Evolutionary conservation across 768 basidiomycete species (phyloP), one percentile per base, ranked within the genome.

Genomic region (Lactarius sp.): DNA sequence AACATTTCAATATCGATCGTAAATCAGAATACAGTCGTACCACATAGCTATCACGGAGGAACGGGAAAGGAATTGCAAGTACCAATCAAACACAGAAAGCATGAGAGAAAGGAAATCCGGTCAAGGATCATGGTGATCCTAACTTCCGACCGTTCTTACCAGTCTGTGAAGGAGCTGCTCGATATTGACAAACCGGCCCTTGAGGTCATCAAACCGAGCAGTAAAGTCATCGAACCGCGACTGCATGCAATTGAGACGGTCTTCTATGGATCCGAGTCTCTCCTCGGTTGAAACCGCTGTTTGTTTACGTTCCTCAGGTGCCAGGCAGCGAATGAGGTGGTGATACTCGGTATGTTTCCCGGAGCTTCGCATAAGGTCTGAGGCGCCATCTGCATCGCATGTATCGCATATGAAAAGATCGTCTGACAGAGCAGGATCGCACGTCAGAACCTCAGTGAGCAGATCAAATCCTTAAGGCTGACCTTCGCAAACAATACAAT

Each of bases 321-420:
- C 54, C 22, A 18, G 54, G 34, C 64, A 65, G n/a, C 64, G 60
- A 57, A 62, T 53, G 13, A 63, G 51, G 47, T 62, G 51, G 12
- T 66, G 65, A 2, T 63, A 49, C 34, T 62, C 64, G 1, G 50
- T 57, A 27, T 65, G 64, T 33, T 42, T 44, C 7, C 60, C 55
- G 8, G 65, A 57, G 41, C 44, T 52, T 12, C 61, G 61, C 31
- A 20, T 41, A 13, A 63, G 56, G 2, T 58, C 42, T 5, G 44
- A 60, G 7, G 49, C 51, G 46, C 62, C 22, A 27, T 27, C 61
- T 8, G 47, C 8, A 27, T 70, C 70, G 47, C 70, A 70, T 27
- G 27, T 27, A 27, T 27, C 27, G 27, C 27, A 27, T 27, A 27
- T 27, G 27, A 27, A 27, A 27, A 27, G 27, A 27, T 27, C 2